Evolutionary conservation across 805 yeast species (phyloP).

Genomic region (Candida boidinii): DNA sequence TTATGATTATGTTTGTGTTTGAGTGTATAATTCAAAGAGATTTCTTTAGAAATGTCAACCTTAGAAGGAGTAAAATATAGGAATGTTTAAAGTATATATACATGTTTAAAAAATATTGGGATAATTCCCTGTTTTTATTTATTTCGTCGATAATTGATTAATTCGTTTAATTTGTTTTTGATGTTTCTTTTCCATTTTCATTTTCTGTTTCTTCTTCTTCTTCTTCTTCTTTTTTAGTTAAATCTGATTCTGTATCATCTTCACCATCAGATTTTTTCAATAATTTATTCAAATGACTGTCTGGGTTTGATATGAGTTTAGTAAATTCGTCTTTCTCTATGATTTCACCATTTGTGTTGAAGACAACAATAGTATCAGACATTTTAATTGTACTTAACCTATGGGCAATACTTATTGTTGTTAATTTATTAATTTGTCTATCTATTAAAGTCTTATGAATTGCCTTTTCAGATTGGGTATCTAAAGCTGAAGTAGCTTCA

Average conservation of each 20-base stretch:
- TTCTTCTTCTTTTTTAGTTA: slow-evolving; percentile 6
- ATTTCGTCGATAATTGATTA: not conserved
- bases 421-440: slow-evolving; percentile 48
- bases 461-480: slow-evolving; percentile 78
- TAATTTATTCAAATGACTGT: slow-evolving; percentile 36
- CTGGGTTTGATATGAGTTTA: slow-evolving; percentile 36
- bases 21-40: too few relatives aligned
- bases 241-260: slow-evolving; percentile 16
- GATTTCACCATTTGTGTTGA: slow-evolving; percentile 60
- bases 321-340: slow-evolving; percentile 62
- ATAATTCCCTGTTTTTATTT: too few relatives aligned
- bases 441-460: slow-evolving; percentile 64
- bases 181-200: not conserved
- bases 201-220: slow-evolving; percentile 3
- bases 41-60: too few relatives aligned
- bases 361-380: slow-evolving; percentile 73
- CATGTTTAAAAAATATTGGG: too few relatives aligned
- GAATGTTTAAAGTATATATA: too few relatives aligned
- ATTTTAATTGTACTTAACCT: slow-evolving; percentile 80
- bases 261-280: slow-evolving; percentile 23
- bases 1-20: too few relatives aligned
- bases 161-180: slow-evolving; percentile 1
- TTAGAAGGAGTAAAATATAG: too few relatives aligned
- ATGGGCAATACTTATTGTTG: slow-evolving; percentile 88
- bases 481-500: slow-evolving; percentile 93